A percentile compares a stretch with the other conserved stretches of the same genome.
These are phyloP conservation scores for Ogataea ramenticola DNA, from an alignment of 805 yeast genomes.

Conservation along the genomic window DNA sequence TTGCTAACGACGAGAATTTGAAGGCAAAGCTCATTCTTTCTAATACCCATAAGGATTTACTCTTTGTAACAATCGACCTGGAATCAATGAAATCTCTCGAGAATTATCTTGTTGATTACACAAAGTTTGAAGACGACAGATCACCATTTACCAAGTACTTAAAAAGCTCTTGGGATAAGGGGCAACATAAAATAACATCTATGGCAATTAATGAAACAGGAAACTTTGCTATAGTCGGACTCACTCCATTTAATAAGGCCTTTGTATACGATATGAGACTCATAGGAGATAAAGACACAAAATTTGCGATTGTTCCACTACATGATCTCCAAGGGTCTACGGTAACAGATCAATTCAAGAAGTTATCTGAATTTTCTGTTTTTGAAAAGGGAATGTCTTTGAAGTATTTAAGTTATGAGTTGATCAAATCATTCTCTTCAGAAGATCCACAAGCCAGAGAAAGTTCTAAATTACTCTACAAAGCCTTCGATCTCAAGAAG, in stretches of 20 bases:
- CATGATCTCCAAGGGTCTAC: background rate
- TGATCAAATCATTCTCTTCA: background rate
- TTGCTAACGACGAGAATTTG: background rate
- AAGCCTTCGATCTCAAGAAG: background rate
- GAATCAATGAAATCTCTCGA: background rate
- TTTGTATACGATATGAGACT: background rate
- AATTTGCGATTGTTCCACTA: background rate
- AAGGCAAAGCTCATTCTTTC: constrained; percentile 5
- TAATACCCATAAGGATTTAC: constrained; percentile 6
- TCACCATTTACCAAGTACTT: background rate
- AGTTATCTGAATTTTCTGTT: background rate
- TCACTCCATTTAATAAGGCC: background rate
- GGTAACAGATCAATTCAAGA: background rate
- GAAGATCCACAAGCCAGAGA: background rate
- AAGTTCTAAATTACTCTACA: background rate
- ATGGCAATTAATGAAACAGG: background rate
- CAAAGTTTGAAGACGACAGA: background rate
- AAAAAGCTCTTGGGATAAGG: background rate
- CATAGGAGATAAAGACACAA: background rate
- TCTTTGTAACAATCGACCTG: background rate
- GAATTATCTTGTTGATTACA: background rate
- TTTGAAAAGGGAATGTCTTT: background rate
- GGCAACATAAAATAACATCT: background rate
- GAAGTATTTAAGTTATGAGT: background rate
- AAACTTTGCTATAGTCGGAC: background rate